phyloP scores from a whole-genome alignment of 257 asterid species.

The Cruciata laevipes region DNA sequence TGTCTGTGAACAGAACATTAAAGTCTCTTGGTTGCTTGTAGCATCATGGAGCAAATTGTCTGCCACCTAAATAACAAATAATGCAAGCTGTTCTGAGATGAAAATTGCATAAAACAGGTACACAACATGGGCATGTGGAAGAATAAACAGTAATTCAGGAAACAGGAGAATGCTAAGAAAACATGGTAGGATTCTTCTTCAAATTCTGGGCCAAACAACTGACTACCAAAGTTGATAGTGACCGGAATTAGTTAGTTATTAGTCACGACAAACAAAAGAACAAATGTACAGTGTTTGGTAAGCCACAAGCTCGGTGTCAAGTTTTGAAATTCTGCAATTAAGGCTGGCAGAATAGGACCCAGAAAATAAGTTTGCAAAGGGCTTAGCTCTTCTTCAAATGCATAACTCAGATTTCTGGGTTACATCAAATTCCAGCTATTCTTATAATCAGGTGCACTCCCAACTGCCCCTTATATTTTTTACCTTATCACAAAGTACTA shows the following conservation, averaged over 20 bases:
- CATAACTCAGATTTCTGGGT: too few relatives aligned
- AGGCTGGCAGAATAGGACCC: neutral
- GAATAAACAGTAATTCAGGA: neutral
- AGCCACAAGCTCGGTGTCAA: neutral
- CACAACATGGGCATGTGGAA: neutral
- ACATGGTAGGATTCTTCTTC: neutral
- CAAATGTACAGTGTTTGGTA: neutral
- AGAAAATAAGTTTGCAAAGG: neutral
- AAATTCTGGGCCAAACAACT: neutral
- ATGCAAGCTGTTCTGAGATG: conserved; percentile 1
- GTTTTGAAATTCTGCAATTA: neutral
- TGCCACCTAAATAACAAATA: conserved; percentile 64
- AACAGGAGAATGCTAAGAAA: neutral
- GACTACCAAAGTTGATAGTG: neutral
- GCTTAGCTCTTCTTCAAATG: too few relatives aligned
- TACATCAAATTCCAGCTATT: too few relatives aligned
- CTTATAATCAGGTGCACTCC: too few relatives aligned
- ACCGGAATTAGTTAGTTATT: neutral
- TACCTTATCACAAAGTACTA: neutral
- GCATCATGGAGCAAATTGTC: conserved; percentile 95
- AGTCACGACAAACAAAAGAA: neutral
- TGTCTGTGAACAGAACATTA: conserved; percentile 94
- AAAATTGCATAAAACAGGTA: neutral
- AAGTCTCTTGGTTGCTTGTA: conserved; percentile 87
- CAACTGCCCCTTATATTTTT: neutral